Conservation (phyloP, 225 moss, liverwort and hornwort genomes). For the Takakia lepidozioides region DNA sequence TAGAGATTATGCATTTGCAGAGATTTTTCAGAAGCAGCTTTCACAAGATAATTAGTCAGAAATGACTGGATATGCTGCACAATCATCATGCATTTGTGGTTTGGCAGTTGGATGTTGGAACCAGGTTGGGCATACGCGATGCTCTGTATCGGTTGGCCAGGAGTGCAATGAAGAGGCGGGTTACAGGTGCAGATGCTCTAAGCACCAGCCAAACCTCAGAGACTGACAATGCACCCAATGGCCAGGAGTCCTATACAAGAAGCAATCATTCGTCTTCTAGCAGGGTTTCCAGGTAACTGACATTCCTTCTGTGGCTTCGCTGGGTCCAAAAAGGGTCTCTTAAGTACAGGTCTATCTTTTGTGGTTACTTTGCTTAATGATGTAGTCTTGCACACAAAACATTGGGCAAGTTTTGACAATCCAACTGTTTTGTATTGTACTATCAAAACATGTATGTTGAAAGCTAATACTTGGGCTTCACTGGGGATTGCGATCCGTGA, state of each 20-base stretch:
- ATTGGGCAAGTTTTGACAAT: no score
- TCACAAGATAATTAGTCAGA: no score
- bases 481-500: slow-evolving; percentile 7
- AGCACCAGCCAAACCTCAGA: slow-evolving; percentile 49
- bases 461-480: slow-evolving; percentile 2
- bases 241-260: slow-evolving; percentile 73
- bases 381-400: neutral
- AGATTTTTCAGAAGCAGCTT: no score
- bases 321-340: no score
- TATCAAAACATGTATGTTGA: neutral
- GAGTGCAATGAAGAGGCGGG: slow-evolving; percentile 81
- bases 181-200: slow-evolving; percentile 52
- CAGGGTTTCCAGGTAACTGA: slow-evolving; percentile 63
- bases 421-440: neutral
- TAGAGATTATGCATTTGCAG: no score
- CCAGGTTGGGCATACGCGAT: slow-evolving; percentile 79
- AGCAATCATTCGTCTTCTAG: slow-evolving; percentile 70
- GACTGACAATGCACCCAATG: slow-evolving; percentile 58
- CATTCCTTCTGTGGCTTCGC: neutral
- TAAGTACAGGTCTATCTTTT: neutral
- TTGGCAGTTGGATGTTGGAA: slow-evolving; percentile 67
- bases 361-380: neutral
- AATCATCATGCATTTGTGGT: slow-evolving; percentile 1
- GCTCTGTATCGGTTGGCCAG: slow-evolving; percentile 86
- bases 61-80: no score